Percentiles rank a stretch among this genome's conserved stretches.
Evolutionary conservation across 352 stramenopile genomes (phyloP).

Genomic region (Pythium catenulatum): DNA sequence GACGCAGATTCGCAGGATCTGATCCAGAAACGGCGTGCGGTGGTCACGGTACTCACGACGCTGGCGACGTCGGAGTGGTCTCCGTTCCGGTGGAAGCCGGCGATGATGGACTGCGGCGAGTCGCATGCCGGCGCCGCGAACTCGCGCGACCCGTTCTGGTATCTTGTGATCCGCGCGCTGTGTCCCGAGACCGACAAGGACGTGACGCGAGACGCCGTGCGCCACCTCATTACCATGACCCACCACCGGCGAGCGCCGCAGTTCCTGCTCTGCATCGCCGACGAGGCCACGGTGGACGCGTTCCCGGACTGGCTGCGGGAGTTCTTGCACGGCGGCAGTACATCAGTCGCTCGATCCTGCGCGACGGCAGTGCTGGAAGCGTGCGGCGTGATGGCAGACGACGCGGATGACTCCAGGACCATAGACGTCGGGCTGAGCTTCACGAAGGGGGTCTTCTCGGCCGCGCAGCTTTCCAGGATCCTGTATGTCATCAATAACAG

Average conservation of each 20-base stretch:
- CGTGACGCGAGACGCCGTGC: neutral
- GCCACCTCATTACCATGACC: neutral
- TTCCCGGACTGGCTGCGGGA: neutral
- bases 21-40: conserved; percentile 22
- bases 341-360: too few species aligned
- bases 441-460: conserved; percentile 8
- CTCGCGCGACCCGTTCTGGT: neutral
- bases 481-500: neutral
- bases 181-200: neutral
- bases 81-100: neutral
- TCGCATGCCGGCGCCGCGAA: neutral
- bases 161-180: neutral
- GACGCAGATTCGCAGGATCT: neutral
- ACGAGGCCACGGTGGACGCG: neutral
- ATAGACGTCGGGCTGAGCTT: conserved; percentile 26
- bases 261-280: neutral
- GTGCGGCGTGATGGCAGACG: neutral
- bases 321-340: neutral
- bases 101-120: conserved; percentile 16
- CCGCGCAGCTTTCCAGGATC: neutral
- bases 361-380: neutral
- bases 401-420: too few species aligned
- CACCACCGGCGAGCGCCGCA: neutral
- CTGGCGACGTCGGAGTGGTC: neutral
- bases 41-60: neutral